Conservation (phyloP, 306 rosid genomes). For the Vigna reflexopilosa region DNA sequence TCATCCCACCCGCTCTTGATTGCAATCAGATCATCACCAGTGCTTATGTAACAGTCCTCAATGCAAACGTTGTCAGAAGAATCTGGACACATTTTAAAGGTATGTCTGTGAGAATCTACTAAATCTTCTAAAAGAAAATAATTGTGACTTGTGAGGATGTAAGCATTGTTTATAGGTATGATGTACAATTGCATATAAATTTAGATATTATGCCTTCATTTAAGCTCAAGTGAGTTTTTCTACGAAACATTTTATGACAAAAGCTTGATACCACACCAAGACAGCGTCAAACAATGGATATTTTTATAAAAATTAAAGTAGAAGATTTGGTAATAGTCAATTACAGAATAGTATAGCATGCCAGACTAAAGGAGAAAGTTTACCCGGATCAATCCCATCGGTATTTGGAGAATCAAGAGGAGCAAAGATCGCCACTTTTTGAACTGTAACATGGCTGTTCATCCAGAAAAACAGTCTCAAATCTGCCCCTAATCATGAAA, state of each 20-base stretch:
- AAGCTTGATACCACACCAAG: neutral
- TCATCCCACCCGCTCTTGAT: constrained; percentile 93
- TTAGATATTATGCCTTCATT: constrained; percentile 13
- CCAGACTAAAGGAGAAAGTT: constrained; percentile 36
- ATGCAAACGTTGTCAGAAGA: constrained; percentile 77
- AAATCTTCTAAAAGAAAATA: neutral
- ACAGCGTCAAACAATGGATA: neutral
- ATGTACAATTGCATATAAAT: neutral
- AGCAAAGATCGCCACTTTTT: constrained; percentile 70
- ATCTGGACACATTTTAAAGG: constrained; percentile 55
- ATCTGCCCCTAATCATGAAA: constrained; percentile 55
- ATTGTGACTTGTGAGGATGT: neutral
- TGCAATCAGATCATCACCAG: constrained; percentile 82
- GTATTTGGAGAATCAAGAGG: constrained; percentile 80
- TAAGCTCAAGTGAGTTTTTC: neutral
- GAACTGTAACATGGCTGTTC: constrained; percentile 76
- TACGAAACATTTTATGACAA: constrained; percentile 1
- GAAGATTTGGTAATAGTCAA: constrained; percentile 7
- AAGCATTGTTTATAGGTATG: neutral
- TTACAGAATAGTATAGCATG: neutral
- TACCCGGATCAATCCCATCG: constrained; percentile 85
- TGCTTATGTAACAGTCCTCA: constrained; percentile 83
- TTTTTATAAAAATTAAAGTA: neutral
- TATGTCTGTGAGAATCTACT: constrained; percentile 34
- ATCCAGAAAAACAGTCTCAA: constrained; percentile 64